These are phyloP conservation scores for Cyclostephanos invisitatus DNA, from an alignment of 108 stramenopile species.

Conservation along the genomic window DNA sequence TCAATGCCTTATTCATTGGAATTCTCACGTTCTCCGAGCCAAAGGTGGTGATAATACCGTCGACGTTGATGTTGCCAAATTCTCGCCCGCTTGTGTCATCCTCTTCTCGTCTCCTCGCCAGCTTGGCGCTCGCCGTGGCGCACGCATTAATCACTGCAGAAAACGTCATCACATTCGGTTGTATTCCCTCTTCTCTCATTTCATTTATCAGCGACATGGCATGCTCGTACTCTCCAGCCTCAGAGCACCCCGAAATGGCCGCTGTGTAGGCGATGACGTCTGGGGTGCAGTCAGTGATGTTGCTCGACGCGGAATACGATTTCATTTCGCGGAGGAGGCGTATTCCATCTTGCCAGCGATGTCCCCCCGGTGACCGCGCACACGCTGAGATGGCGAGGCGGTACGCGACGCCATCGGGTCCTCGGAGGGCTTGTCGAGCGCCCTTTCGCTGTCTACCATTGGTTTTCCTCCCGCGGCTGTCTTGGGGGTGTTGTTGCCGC, in stretches of 20 bases:
- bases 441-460: slow-evolving; percentile 53
- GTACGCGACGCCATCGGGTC: slow-evolving; percentile 83
- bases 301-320: not conserved
- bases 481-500: not conserved
- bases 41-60: not conserved
- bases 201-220: slow-evolving; percentile 64
- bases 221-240: slow-evolving; percentile 72
- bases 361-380: slow-evolving; percentile 55
- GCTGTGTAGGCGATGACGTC: slow-evolving; percentile 80
- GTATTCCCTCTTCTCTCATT: slow-evolving; percentile 67
- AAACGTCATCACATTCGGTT: slow-evolving; percentile 77
- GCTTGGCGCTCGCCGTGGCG: slow-evolving; percentile 65
- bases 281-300: slow-evolving; percentile 34
- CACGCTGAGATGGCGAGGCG: slow-evolving; percentile 82
- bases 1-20: slow-evolving; percentile 64
- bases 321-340: slow-evolving; percentile 59
- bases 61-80: not conserved
- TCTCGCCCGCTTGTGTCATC: slow-evolving; percentile 13
- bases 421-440: slow-evolving; percentile 52
- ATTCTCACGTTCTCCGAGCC: slow-evolving; percentile 26
- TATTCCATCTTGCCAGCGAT: slow-evolving; percentile 66
- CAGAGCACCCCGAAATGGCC: slow-evolving; percentile 78
- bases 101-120: slow-evolving; percentile 24
- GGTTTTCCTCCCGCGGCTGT: slow-evolving; percentile 30
- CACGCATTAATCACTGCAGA: slow-evolving; percentile 75